Evolutionary conservation across 192 early-diverging fungal genomes (phyloP).

Genomic region (Entrophospora sp.): DNA sequence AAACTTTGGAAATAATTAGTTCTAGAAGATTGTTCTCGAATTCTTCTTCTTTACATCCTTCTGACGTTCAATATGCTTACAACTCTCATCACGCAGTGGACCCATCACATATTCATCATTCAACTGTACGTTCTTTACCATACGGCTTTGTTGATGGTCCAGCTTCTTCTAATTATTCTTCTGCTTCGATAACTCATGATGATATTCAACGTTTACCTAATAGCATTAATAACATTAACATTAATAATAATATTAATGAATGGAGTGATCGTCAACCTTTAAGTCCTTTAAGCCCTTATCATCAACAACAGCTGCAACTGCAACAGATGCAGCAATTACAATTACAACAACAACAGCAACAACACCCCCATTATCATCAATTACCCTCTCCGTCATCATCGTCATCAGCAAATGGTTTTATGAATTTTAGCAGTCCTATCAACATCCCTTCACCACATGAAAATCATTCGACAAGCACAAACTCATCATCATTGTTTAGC

Average conservation of each 20-base stretch:
- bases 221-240: background rate
- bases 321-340: background rate
- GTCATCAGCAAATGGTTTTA: background rate
- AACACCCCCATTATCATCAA: too few species aligned
- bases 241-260: background rate
- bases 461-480: background rate
- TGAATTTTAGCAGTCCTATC: constrained; percentile 12
- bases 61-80: background rate
- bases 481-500: background rate
- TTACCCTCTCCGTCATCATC: background rate
- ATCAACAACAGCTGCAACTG: background rate
- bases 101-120: constrained; percentile 17
- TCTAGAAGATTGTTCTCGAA: background rate
- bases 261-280: background rate
- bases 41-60: constrained; percentile 1
- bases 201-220: background rate
- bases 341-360: background rate
- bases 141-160: background rate
- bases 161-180: constrained; percentile 3
- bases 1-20: constrained; percentile 8
- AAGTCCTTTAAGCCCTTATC: background rate
- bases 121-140: constrained; percentile 9
- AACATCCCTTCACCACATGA: constrained; percentile 17
- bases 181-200: constrained; percentile 3
- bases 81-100: constrained; percentile 6